phyloP scores from a whole-genome alignment of 2,329 filamentous ascomycete genomes.

The Penicillium sp. region DNA sequence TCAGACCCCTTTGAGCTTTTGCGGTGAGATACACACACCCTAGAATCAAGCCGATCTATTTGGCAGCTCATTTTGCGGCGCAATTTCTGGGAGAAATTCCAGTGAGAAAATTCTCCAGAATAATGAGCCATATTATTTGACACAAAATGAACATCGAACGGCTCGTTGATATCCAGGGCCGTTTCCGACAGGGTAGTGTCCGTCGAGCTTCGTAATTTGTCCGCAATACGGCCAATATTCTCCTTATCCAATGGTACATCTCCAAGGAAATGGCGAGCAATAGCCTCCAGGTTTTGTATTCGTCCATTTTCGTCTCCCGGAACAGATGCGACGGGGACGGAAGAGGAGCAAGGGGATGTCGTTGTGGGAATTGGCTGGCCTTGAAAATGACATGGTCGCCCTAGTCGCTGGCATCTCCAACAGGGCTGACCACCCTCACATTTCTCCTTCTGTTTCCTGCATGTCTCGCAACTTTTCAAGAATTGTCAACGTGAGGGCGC shows the following conservation, averaged over 20 bases:
- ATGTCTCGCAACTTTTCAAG: conserved; percentile 49
- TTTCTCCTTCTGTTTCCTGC: conserved; percentile 54
- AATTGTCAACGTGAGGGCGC: neutral
- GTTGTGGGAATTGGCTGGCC: conserved; percentile 29
- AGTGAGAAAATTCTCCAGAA: conserved; percentile 44
- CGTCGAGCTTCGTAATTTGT: conserved; percentile 1
- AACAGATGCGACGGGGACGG: neutral
- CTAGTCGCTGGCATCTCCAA: conserved; percentile 50
- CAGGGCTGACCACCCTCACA: conserved; percentile 55
- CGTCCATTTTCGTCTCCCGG: neutral
- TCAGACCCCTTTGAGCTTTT: neutral
- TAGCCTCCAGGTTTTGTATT: conserved; percentile 10
- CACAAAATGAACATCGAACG: conserved; percentile 13
- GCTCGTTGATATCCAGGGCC: conserved; percentile 12
- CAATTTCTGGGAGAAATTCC: conserved; percentile 44
- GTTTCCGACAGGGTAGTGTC: conserved; percentile 1
- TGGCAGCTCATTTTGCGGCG: conserved; percentile 38
- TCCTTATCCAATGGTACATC: conserved; percentile 14
- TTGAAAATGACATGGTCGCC: conserved; percentile 49
- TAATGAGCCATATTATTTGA: conserved; percentile 24
- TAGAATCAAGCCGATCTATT: conserved; percentile 28
- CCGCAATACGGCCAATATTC: conserved; percentile 8
- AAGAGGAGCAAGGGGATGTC: conserved; percentile 5
- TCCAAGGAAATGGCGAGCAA: conserved; percentile 16
- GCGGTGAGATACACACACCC: conserved; percentile 18